Percentiles rank a stretch among this genome's conserved stretches.
Evolutionary conservation across 2,329 filamentous ascomycete species (phyloP).

Genomic region (Alternaria panax): DNA sequence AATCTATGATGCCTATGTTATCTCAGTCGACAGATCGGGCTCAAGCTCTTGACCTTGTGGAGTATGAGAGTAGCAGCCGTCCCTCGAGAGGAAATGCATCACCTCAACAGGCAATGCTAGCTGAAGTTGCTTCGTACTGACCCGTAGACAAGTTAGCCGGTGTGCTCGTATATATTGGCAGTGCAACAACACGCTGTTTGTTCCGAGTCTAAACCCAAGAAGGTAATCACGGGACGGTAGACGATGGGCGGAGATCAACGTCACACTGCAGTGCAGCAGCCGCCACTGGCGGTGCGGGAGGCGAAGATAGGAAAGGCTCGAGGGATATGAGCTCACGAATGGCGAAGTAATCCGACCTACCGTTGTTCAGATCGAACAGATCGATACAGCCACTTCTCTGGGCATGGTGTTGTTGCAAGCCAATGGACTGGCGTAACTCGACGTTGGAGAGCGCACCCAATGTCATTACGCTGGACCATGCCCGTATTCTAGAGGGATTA

Average conservation of each 20-base stretch:
- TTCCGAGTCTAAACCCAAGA: constrained; percentile 7
- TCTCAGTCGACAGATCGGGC: not conserved
- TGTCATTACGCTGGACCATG: constrained; percentile 10
- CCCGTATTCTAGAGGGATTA: not conserved
- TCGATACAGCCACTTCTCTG: constrained; percentile 11
- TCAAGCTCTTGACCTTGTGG: not conserved
- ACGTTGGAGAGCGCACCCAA: not conserved
- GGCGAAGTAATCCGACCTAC: constrained; percentile 16
- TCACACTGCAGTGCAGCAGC: constrained; percentile 23
- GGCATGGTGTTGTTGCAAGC: constrained; percentile 30
- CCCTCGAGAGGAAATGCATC: not conserved
- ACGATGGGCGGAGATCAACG: constrained; percentile 12
- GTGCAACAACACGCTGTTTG: constrained; percentile 11
- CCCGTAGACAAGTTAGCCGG: not conserved
- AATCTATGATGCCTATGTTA: not conserved
- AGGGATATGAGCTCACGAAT: constrained; percentile 9
- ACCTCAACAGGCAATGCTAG: not conserved
- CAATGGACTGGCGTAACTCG: constrained; percentile 22
- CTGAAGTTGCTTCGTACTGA: not conserved
- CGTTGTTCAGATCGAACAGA: constrained; percentile 12
- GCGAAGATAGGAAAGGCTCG: constrained; percentile 5
- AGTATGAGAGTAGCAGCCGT: not conserved
- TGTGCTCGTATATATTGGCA: constrained; percentile 8
- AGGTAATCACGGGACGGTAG: constrained; percentile 14
- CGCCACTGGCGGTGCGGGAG: constrained; percentile 27